Evolutionary conservation across 768 basidiomycete species (phyloP).

Genomic region (Cystoderma amianthinum): DNA sequence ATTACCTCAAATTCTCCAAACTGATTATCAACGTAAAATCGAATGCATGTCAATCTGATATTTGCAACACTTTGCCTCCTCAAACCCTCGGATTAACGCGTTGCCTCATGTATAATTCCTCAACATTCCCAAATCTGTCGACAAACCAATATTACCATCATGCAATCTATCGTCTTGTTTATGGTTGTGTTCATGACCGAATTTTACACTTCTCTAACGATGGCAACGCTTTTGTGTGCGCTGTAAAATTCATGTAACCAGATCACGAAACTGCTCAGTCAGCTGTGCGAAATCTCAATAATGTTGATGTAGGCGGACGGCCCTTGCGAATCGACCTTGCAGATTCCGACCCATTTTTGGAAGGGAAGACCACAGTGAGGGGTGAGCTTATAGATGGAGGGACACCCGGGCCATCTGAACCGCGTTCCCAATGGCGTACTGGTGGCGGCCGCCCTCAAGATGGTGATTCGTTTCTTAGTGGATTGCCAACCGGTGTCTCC

Average conservation of each 20-base stretch:
- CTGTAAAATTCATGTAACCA: slow-evolving; percentile 20
- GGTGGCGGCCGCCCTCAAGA: slow-evolving; percentile 42
- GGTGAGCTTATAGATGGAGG: slow-evolving; percentile 75
- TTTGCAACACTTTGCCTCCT: background rate
- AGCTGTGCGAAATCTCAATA: slow-evolving; percentile 94
- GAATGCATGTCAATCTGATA: background rate
- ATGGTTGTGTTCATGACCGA: no score
- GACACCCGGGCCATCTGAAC: slow-evolving; percentile 47
- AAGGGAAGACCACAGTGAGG: slow-evolving; percentile 83
- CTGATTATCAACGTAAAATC: background rate
- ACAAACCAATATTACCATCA: background rate
- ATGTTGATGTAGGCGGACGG: slow-evolving; percentile 86
- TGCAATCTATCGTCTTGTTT: no score
- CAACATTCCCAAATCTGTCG: background rate
- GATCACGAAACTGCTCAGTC: slow-evolving; percentile 96
- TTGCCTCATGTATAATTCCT: background rate
- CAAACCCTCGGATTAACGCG: background rate
- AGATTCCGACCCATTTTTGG: slow-evolving; percentile 87
- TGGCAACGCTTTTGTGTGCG: no score
- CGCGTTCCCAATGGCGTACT: slow-evolving; percentile 46
- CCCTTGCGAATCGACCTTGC: slow-evolving; percentile 92
- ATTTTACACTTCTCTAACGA: no score
- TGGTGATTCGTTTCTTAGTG: slow-evolving; percentile 49
- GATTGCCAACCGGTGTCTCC: slow-evolving; percentile 71
- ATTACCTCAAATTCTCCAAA: slow-evolving; percentile 3